Base-by-base conservation (phyloP, 768 basidiomycete species). In the Amanita pallidorosea region DNA sequence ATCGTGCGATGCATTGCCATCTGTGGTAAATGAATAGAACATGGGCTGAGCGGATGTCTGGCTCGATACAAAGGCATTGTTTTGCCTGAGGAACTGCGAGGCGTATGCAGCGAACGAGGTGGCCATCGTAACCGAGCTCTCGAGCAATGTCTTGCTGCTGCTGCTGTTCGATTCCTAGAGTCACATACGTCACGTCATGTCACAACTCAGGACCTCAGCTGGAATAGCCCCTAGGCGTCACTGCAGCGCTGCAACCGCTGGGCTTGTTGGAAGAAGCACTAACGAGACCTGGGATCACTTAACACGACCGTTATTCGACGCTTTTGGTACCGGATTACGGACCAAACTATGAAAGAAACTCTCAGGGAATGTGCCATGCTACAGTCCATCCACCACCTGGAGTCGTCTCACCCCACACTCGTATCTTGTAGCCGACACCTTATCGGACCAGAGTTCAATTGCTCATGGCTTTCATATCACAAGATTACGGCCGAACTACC, bases 1-100 rank as follows among this genome's bases (percentile, higher is more conserved):
- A 57, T 69, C 67, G 63, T 76, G 63, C 53, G 70, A 80, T 49
- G 75, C 84, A 49, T 81, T 74, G 67, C 35, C 47, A 5, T 87
- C 85, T 55, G 86, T 87, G 41, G 82, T 82, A 65, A 90, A 89
- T 17, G 88, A 90, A 73, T 86, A 91, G 73, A 91, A 91, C 65
- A 91, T 77, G 49, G 88, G 88, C 66, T 88, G 86, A 35, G 80
- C 81, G 18, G 79, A 76, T 36, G 77, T 74, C 58, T 77, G 67
- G 57, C 75, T 77, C 34, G 77, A 70, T 52, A 71, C 68, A 61
- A 54, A 60, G 56, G 51, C 51, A 43, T 53, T 59, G 53, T 45
- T 66, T 59, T 79, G 80, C 57, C 76, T 74, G 63, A 89, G 70
- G 62, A 88, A 88, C 58, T 88, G 85, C 40, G 87, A 88, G 45